Base-by-base conservation (phyloP, 805 yeast genomes). In the Ogataea dorogensis region DNA sequence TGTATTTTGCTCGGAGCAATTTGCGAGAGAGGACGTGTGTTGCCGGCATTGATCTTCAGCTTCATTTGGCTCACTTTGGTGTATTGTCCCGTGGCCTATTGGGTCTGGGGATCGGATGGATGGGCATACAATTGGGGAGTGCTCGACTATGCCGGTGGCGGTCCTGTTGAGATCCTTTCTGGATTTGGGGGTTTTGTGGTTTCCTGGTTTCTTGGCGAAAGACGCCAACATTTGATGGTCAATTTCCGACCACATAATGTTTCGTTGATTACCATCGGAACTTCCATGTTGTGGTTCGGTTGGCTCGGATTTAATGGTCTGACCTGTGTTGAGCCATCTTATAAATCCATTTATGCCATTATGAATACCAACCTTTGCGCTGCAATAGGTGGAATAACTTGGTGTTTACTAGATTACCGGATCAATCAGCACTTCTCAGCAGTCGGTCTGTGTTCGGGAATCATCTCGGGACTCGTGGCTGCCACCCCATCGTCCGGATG, bases 271-370 rank as follows among this genome's bases (percentile, higher is more conserved):
- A 86, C 95, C 12, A 65, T 91, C 50, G 98, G 98, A 28, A 89
- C 97, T 1, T 65, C 77, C 14, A 61, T 91, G 24, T 74, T 91
- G 47, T 93, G 96, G 84, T 81, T 86, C 54, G 98, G 98, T 5
- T 91, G 98, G 98, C 71, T 91, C 36, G 88, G 93, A 12, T 91
- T 91, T 75, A 93, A 91, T 59, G 95, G 96, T 14, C 93, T 91
- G 38, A 79, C 95, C 9, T 84, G 95, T 38, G 69, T 79, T 12
- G 80, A 83, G 28, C 96, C 96, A 6, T 80, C 85, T 32, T 62
- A 88, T 48, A 78, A 86, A 51, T 89, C 95, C 1, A 80, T 86
- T 10, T 88, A 88, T 56, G 89, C 96, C 16, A 81, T 89, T 60
- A 77, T 88, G 84, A 91, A 93, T 65, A 80, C 97, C 6, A 91